Evolutionary conservation across 108 stramenopile genomes (phyloP), one percentile per base, ranked within the genome.

Genomic region (Licmophora abbreviata): DNA sequence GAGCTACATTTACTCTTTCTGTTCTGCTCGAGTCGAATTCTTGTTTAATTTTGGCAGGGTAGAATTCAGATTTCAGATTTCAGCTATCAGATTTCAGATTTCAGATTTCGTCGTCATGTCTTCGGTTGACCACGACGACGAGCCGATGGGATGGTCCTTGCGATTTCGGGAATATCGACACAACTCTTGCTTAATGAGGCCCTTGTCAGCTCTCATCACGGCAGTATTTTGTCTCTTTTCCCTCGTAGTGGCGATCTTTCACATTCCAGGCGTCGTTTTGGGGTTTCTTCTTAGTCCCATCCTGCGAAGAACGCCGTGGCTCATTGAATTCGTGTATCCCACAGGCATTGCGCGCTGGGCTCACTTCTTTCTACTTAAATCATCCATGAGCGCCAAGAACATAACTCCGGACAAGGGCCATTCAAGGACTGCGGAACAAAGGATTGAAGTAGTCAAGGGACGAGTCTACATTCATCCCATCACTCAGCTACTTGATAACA

Each of bases 401-500:
- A 21, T 21, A n/a, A n/a, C n/a, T n/a, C 8, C 8, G 22, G 43
- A 44, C 12, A 50, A 50, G 21, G 67, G 66, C 29, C 88, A 91
- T 65, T 86, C 82, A 2, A 54, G 78, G n/a, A 67, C 84, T 11
- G 44, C 81, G n/a, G 74, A 86, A 54, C 74, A 77, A 45, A 46
- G 81, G 2, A 58, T 73, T 18, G 69, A 69, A 49, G 88, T 91
- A 12, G 68, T 82, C 7, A 64, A 58, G 14, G 73, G 51, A 36
- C 63, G 80, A 18, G 77, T 91, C 2, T 86, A 74, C 74, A 74
- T 86, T 37, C 85, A 91, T 68, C 77, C 82, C 11, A 69, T 82
- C 31, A 76, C 85, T 11, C 69, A 71, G 41, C 58, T 78, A 47
- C 34, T 78, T 46, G 74, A 90, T 58, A 90, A 90, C 71, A 18